A percentile compares a stretch with the other conserved stretches of the same genome.
Conservation (phyloP, 345 rosid species). For the Erodium maritimum region DNA sequence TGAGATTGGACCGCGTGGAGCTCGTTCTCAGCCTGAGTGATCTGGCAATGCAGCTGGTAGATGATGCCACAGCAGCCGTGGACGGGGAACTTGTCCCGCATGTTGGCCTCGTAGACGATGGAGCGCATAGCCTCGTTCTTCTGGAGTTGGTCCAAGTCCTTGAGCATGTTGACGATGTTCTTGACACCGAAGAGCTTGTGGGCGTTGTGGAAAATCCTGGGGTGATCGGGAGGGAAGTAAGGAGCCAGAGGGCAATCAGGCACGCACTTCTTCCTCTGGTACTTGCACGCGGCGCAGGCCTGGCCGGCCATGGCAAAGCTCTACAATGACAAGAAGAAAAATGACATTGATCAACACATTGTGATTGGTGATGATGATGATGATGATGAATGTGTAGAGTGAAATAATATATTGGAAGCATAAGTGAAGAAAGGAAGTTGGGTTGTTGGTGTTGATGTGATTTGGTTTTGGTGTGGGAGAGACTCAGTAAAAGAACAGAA, state of each 20-base stretch:
- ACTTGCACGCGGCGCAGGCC: conserved; percentile 96
- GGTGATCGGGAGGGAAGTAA: conserved; percentile 72
- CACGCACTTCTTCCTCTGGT: conserved; percentile 63
- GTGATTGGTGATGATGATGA: not conserved
- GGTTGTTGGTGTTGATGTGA: too few species aligned
- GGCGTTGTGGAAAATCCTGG: conserved; percentile 59
- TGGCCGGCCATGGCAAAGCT: conserved; percentile 42
- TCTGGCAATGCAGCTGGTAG: conserved; percentile 29
- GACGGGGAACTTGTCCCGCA: conserved; percentile 67
- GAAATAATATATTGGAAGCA: too few species aligned
- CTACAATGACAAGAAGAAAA: not conserved
- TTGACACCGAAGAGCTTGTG: conserved; percentile 72
- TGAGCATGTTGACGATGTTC: conserved; percentile 55
- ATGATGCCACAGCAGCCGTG: conserved; percentile 63
- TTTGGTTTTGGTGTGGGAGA: too few species aligned
- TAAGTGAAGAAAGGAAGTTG: too few species aligned
- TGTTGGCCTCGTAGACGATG: conserved; percentile 52
- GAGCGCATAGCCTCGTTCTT: conserved; percentile 66
- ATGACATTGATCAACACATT: too few species aligned
- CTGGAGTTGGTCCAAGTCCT: conserved; percentile 36
- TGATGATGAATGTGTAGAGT: too few species aligned
- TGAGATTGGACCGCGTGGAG: conserved; percentile 42
- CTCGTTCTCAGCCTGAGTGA: conserved; percentile 50
- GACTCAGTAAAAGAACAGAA: too few species aligned
- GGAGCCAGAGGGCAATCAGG: conserved; percentile 66